Base-by-base conservation (phyloP, 768 basidiomycete species). In the Suillus subalutaceus region DNA sequence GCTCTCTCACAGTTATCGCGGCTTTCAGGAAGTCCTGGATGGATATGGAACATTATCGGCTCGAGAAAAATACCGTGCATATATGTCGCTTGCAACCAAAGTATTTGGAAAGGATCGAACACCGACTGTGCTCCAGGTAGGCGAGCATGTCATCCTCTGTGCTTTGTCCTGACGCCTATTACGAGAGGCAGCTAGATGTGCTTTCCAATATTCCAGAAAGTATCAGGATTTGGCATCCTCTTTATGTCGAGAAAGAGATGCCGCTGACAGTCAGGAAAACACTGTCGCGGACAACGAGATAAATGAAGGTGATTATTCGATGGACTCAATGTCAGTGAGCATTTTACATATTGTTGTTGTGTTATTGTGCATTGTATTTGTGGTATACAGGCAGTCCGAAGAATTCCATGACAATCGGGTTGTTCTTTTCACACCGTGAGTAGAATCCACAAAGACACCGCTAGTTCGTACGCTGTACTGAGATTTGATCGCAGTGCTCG, bases 401-500 rank as follows among this genome's bases (percentile, higher is more conserved):
- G 58, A 6, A 59, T 5, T 16, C 13, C 16, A 6, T 26, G 23
- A 59, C 41, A 20, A 30, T 20, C 59, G 10, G 30, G 26, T n/a
- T 32, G 59, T 32, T 38, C 59, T 26, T 4, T 41, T 60, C 38
- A 60, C 59, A 32, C 59, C 59, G 59, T 60, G 41, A 60, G 59
- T 43, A 6, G 18, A 43, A 13, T 26, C 32, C 32, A 12, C 35
- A 26, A 60, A 43, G 59, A 30, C 20, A 26, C 18, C 43, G 26
- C 18, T 26, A 10, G 41, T 0, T 56, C 40, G 23, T 18, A 18
- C 7, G 30, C 32, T 8, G 58, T 63, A 20, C 30, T 40, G 15
- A 60, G 7, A 30, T 61, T 58, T 5, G 18, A 43, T 6, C 15
- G 26, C 63, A 64, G 57, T 40, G 30, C 32, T 62, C 53, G 53